Conservation (phyloP, 78 protist genomes). For the Dictyostelium citrinum region DNA sequence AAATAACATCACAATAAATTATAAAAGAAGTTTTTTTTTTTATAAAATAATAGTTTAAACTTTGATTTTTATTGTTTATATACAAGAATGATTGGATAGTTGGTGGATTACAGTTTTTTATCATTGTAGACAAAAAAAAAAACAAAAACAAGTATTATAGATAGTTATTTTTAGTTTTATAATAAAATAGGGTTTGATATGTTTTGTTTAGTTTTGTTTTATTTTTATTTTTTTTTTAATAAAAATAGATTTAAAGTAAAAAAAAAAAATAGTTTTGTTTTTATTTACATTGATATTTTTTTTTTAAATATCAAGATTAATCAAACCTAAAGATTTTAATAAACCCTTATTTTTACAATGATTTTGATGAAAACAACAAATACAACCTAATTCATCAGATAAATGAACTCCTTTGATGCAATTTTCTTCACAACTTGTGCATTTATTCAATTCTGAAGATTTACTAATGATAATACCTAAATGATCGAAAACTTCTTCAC, state of each 20-base stretch:
- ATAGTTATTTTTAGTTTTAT: no score
- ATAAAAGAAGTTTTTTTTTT: neutral
- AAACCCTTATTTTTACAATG: conserved; percentile 51
- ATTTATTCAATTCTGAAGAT: neutral
- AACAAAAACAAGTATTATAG: no score
- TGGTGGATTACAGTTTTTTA: no score
- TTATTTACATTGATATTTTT: neutral
- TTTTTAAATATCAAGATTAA: neutral
- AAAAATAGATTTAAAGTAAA: neutral
- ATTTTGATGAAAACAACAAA: conserved; percentile 50
- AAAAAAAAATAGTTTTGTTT: neutral
- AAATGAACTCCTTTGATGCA: neutral
- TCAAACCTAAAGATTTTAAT: conserved; percentile 37
- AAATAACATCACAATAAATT: conserved; percentile 2
- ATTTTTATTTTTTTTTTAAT: no score
- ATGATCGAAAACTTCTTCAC: conserved; percentile 60
- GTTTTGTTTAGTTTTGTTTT: no score
- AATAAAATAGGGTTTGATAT: no score
- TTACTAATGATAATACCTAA: neutral
- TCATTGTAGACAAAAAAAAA: no score
- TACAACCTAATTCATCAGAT: conserved; percentile 54
- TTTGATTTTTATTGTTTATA: neutral
- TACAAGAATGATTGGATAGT: no score
- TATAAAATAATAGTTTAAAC: no score
- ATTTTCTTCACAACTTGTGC: conserved; percentile 39